A percentile compares a stretch with the other conserved stretches of the same genome.
Conservation (phyloP, 2,329 filamentous ascomycete species). For the Aspergillus pseudoterreus region DNA sequence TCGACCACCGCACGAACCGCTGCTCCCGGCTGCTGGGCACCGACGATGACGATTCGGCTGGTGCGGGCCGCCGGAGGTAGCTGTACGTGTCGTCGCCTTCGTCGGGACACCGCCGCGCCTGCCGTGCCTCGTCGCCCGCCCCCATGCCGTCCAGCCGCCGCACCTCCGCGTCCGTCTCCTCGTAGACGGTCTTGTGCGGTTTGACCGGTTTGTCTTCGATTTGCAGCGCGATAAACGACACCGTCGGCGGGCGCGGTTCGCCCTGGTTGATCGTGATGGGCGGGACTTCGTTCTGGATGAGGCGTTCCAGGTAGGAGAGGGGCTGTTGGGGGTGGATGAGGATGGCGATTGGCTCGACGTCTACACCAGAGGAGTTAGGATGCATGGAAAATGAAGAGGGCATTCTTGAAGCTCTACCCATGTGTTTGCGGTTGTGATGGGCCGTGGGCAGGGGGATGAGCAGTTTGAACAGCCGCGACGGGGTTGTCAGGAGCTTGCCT, state of each 20-base stretch:
- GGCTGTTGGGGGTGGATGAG: slow-evolving; percentile 88
- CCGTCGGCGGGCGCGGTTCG: slow-evolving; percentile 65
- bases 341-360: slow-evolving; percentile 79
- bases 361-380: slow-evolving; percentile 22
- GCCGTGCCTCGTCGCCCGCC: slow-evolving; percentile 22
- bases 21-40: slow-evolving; percentile 13
- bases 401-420: slow-evolving; percentile 31
- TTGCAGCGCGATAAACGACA: slow-evolving; percentile 79
- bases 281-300: slow-evolving; percentile 84
- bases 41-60: slow-evolving; percentile 4
- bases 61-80: slow-evolving; percentile 54
- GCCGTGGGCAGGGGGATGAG: slow-evolving; percentile 68
- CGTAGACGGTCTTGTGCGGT: slow-evolving; percentile 35
- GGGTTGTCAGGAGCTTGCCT: slow-evolving; percentile 78
- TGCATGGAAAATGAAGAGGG: background rate
- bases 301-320: slow-evolving; percentile 79
- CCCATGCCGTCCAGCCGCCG: slow-evolving; percentile 14
- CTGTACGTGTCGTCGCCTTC: slow-evolving; percentile 66
- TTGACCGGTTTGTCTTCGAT: slow-evolving; percentile 58
- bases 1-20: slow-evolving; percentile 82
- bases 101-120: slow-evolving; percentile 46
- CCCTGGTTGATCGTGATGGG: slow-evolving; percentile 59
- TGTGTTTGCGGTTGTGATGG: slow-evolving; percentile 56
- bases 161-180: slow-evolving; percentile 42
- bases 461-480: slow-evolving; percentile 74